Percentiles rank a stretch among this genome's conserved stretches.
Conservation (phyloP, 176 grass and related monocot genomes). For the Aechmea fasciata region DNA sequence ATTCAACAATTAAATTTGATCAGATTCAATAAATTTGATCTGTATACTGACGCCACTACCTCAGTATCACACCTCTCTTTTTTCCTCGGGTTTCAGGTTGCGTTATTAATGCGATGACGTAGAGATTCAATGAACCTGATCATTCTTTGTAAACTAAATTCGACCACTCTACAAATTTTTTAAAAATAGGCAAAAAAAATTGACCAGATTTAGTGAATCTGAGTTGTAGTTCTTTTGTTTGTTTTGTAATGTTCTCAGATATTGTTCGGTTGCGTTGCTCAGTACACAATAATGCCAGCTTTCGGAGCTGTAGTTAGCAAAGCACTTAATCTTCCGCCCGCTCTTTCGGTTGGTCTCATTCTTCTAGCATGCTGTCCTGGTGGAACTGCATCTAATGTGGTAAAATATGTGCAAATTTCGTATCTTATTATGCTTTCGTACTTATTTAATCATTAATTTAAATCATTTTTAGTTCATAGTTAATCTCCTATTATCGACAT, state of each 20-base stretch:
- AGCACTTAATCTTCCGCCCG: conserved; percentile 40
- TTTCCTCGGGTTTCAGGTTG: no score
- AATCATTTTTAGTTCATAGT: not conserved
- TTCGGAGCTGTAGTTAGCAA: conserved; percentile 45
- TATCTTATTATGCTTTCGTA: not conserved
- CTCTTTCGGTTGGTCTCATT: conserved; percentile 50
- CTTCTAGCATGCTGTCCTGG: conserved; percentile 68
- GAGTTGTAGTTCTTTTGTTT: not conserved
- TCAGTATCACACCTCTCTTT: no score
- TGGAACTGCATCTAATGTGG: conserved; percentile 86
- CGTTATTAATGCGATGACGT: no score
- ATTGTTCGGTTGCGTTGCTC: conserved; percentile 42
- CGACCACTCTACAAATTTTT: no score
- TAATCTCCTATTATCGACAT: no score
- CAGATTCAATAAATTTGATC: no score
- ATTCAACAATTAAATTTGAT: no score
- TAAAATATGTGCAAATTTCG: conserved; percentile 21
- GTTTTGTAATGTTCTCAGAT: conserved; percentile 27
- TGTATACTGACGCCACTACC: no score
- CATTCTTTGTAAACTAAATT: no score
- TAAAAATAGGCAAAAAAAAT: no score
- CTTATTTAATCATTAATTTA: not conserved
- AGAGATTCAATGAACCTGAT: no score
- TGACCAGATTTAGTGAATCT: not conserved
- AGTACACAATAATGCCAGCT: conserved; percentile 70